Percentiles rank a stretch among this genome's conserved stretches.
Evolutionary conservation across 2,329 filamentous ascomycete genomes (phyloP).

Genomic region (Microdochium bolleyi): DNA sequence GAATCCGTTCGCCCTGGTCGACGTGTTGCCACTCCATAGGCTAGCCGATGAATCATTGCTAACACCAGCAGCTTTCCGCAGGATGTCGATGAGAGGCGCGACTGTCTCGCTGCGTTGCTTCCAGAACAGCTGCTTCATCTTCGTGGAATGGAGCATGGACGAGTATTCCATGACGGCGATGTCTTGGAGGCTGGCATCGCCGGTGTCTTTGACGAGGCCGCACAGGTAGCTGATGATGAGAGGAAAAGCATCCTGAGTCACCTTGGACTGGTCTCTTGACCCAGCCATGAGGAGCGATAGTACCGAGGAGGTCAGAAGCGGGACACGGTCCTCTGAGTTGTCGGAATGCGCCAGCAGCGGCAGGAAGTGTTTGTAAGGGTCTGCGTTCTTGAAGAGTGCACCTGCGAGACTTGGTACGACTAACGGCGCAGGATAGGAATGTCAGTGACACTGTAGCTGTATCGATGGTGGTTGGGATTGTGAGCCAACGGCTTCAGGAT

Average conservation of each 20-base stretch:
- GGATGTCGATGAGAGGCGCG: slow-evolving; percentile 71
- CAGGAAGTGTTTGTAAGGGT: slow-evolving; percentile 78
- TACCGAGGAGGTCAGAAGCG: slow-evolving; percentile 82
- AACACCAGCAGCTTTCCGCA: slow-evolving; percentile 69
- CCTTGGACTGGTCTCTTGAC: slow-evolving; percentile 52
- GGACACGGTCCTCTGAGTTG: slow-evolving; percentile 68
- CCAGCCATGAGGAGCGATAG: slow-evolving; percentile 70
- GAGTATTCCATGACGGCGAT: slow-evolving; percentile 93
- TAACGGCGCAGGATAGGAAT: slow-evolving; percentile 5
- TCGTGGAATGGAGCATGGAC: slow-evolving; percentile 66
- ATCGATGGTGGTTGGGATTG: neutral
- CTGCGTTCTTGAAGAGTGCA: slow-evolving; percentile 64
- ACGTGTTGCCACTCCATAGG: slow-evolving; percentile 51
- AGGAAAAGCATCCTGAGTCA: slow-evolving; percentile 67
- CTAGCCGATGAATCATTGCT: slow-evolving; percentile 53
- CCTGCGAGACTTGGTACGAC: slow-evolving; percentile 73
- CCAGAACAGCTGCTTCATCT: slow-evolving; percentile 81
- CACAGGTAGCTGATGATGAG: slow-evolving; percentile 82
- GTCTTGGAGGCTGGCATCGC: slow-evolving; percentile 83
- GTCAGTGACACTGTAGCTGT: slow-evolving; percentile 1
- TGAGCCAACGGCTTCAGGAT: slow-evolving; percentile 3
- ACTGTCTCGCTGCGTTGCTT: slow-evolving; percentile 80
- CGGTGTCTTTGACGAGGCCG: slow-evolving; percentile 68
- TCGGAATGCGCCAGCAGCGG: slow-evolving; percentile 76
- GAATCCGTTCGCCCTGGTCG: slow-evolving; percentile 50